Evolutionary conservation across 108 stramenopile genomes (phyloP).

Genomic region (Nitzschia sp.): DNA sequence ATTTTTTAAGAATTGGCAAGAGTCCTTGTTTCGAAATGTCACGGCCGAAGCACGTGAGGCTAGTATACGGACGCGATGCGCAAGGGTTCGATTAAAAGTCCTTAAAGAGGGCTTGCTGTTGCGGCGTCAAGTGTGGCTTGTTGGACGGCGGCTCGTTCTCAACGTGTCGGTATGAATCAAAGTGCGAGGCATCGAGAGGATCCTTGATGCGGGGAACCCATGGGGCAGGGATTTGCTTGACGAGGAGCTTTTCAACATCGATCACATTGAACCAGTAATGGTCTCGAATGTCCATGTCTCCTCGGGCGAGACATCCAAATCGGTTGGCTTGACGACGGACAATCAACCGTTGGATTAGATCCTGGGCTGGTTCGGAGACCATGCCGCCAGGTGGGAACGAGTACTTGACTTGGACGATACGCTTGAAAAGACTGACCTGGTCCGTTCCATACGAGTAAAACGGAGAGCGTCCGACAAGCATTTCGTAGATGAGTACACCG

Average conservation of each 20-base stretch:
- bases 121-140: slow-evolving; percentile 65
- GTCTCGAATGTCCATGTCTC: slow-evolving; percentile 92
- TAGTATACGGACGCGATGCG: too few relatives aligned
- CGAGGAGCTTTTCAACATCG: slow-evolving; percentile 82
- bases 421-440: slow-evolving; percentile 95
- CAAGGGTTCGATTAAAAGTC: slow-evolving; percentile 72
- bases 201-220: slow-evolving; percentile 95
- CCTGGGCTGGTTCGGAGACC: slow-evolving; percentile 86
- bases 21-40: too few relatives aligned
- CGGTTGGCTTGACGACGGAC: slow-evolving; percentile 90
- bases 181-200: slow-evolving; percentile 93
- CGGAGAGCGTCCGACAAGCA: slow-evolving; percentile 96
- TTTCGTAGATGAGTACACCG: slow-evolving; percentile 98
- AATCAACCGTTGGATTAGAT: slow-evolving; percentile 88
- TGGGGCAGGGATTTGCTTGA: slow-evolving; percentile 91
- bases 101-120: slow-evolving; percentile 79
- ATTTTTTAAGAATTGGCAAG: too few relatives aligned
- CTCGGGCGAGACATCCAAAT: slow-evolving; percentile 85
- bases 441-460: slow-evolving; percentile 95
- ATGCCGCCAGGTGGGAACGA: slow-evolving; percentile 85
- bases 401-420: slow-evolving; percentile 95
- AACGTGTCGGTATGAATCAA: slow-evolving; percentile 97
- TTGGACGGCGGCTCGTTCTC: slow-evolving; percentile 87
- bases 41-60: too few relatives aligned
- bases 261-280: slow-evolving; percentile 95